Evolutionary conservation across 768 basidiomycete species (phyloP).

Genomic region (Solioccasus polychromus): DNA sequence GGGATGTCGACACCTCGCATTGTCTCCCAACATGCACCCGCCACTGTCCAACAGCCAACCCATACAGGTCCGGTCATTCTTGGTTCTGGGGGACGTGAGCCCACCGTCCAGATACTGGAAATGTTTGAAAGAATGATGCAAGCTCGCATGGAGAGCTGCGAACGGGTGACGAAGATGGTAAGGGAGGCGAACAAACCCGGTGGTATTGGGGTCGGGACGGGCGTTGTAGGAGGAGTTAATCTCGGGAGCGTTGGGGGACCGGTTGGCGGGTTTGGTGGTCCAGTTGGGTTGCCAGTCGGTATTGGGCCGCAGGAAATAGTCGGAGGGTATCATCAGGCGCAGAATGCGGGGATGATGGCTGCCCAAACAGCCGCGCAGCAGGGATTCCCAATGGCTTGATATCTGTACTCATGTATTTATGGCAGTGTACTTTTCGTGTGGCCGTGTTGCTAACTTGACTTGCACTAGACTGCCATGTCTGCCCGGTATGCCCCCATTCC

Average conservation of each 20-base stretch:
- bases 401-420: not conserved
- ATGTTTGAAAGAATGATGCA: constrained; percentile 74
- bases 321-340: constrained; percentile 12
- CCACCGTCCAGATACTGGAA: constrained; percentile 54
- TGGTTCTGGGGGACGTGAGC: constrained; percentile 34
- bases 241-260: constrained; percentile 27
- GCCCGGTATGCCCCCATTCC: constrained; percentile 70
- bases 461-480: constrained; percentile 35
- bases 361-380: constrained; percentile 16
- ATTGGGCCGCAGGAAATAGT: constrained; percentile 22
- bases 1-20: constrained; percentile 9
- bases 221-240: constrained; percentile 8
- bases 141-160: constrained; percentile 73
- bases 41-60: constrained; percentile 10
- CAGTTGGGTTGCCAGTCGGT: constrained; percentile 21
- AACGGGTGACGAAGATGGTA: constrained; percentile 59
- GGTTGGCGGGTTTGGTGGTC: constrained; percentile 30
- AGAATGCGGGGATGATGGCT: constrained; percentile 11
- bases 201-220: constrained; percentile 7
- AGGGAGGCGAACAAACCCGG: constrained; percentile 28
- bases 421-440: constrained; percentile 11
- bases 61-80: constrained; percentile 24
- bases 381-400: constrained; percentile 22
- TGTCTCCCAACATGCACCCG: constrained; percentile 7
- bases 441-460: not conserved